Evolutionary conservation across 208 protist genomes (phyloP).

Genomic region (Leishmania mexicana): DNA sequence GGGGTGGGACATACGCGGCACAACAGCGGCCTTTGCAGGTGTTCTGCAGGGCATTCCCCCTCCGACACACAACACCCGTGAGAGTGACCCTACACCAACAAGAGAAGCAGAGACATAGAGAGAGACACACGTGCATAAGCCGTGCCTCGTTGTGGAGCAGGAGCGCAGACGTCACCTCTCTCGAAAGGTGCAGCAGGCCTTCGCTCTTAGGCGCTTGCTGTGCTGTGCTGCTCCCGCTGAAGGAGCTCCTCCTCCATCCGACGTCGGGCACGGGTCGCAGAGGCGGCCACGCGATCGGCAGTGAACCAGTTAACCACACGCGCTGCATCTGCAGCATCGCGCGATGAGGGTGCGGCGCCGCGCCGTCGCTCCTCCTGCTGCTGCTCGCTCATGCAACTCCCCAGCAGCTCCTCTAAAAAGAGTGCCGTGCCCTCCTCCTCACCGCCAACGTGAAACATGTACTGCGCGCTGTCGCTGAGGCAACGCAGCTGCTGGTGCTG

Average conservation of each 20-base stretch:
- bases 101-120: background rate
- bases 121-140: background rate
- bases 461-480: background rate
- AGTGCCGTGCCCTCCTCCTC: slow-evolving; percentile 66
- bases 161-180: background rate
- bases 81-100: background rate
- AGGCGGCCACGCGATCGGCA: slow-evolving; percentile 22
- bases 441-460: slow-evolving; percentile 49
- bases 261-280: slow-evolving; percentile 17
- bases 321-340: too few relatives aligned
- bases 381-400: slow-evolving; percentile 17
- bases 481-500: background rate
- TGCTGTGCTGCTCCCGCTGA: slow-evolving; percentile 5
- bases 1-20: background rate
- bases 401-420: slow-evolving; percentile 47
- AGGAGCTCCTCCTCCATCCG: slow-evolving; percentile 10
- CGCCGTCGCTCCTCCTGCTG: background rate
- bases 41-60: background rate
- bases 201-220: background rate
- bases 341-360: background rate
- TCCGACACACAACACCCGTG: too few relatives aligned
- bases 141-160: background rate
- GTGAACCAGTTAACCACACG: slow-evolving; percentile 31
- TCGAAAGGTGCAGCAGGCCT: background rate
- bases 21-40: background rate